These are phyloP conservation scores for Xanthoparmelia taractica DNA, from an alignment of 495 filamentous ascomycete species.

Conservation along the genomic window DNA sequence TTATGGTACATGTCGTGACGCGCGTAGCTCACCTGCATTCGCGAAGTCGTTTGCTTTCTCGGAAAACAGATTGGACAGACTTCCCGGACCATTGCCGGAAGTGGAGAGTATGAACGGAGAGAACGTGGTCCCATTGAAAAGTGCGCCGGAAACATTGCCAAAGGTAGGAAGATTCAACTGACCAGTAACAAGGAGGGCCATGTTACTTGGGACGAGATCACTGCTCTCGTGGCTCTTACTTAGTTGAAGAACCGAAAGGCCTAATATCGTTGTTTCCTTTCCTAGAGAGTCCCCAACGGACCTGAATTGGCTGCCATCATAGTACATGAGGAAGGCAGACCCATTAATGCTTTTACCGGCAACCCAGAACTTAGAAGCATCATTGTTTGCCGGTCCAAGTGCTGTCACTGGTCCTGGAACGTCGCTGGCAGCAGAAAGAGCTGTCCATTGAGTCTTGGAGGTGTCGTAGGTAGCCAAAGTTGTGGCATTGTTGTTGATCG, in stretches of 20 bases:
- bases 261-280: conserved; percentile 58
- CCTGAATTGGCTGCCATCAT: conserved; percentile 54
- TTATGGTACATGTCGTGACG: background rate
- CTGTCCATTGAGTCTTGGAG: conserved; percentile 53
- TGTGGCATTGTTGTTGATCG: conserved; percentile 52
- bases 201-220: conserved; percentile 52
- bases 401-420: conserved; percentile 75
- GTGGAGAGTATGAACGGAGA: conserved; percentile 73
- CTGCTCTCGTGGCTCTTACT: conserved; percentile 56
- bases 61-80: conserved; percentile 70
- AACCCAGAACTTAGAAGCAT: conserved; percentile 68
- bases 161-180: conserved; percentile 65
- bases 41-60: conserved; percentile 62
- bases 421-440: conserved; percentile 47
- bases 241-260: conserved; percentile 71
- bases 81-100: conserved; percentile 56
- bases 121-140: conserved; percentile 75
- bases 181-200: conserved; percentile 76
- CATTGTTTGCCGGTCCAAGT: conserved; percentile 60
- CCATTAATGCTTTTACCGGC: conserved; percentile 60
- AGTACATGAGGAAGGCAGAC: conserved; percentile 69
- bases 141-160: conserved; percentile 76
- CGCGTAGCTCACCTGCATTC: conserved; percentile 38
- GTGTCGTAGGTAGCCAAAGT: conserved; percentile 69
- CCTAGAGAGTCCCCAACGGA: conserved; percentile 52